Conservation (phyloP, 2,329 filamentous ascomycete species). For the Metarhizium brunneum region DNA sequence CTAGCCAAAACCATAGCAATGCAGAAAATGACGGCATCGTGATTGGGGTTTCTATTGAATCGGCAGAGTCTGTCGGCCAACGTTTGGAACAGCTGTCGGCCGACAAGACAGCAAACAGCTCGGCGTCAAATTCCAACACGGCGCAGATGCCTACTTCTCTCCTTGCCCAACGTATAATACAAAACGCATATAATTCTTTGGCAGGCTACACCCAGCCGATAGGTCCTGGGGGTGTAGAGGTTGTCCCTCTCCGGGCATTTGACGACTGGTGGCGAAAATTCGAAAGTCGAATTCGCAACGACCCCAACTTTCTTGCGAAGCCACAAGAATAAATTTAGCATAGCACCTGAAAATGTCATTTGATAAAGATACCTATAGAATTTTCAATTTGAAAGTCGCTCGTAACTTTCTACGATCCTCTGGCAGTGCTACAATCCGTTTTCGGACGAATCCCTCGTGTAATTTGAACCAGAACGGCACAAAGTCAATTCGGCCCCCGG, state of each 20-base stretch:
- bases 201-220: constrained; percentile 69
- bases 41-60: constrained; percentile 76
- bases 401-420: not conserved
- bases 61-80: constrained; percentile 58
- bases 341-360: not conserved
- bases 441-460: not conserved
- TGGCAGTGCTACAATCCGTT: no score
- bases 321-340: constrained; percentile 16
- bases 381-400: not conserved
- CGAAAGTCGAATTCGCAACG: constrained; percentile 72
- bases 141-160: constrained; percentile 56
- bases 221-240: constrained; percentile 59
- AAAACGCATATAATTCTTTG: constrained; percentile 95
- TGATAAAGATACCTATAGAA: not conserved
- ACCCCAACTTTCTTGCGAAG: constrained; percentile 82
- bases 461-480: not conserved
- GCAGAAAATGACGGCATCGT: constrained; percentile 43
- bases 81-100: constrained; percentile 53
- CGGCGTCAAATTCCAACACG: not conserved
- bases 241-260: constrained; percentile 89
- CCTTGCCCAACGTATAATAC: constrained; percentile 87
- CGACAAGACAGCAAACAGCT: constrained; percentile 13
- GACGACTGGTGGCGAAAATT: constrained; percentile 98
- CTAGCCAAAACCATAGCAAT: constrained; percentile 8
- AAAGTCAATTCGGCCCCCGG: no score